Conservation (phyloP, 192 early-diverging fungal genomes). For the Jimgerdemannia flammicorona region DNA sequence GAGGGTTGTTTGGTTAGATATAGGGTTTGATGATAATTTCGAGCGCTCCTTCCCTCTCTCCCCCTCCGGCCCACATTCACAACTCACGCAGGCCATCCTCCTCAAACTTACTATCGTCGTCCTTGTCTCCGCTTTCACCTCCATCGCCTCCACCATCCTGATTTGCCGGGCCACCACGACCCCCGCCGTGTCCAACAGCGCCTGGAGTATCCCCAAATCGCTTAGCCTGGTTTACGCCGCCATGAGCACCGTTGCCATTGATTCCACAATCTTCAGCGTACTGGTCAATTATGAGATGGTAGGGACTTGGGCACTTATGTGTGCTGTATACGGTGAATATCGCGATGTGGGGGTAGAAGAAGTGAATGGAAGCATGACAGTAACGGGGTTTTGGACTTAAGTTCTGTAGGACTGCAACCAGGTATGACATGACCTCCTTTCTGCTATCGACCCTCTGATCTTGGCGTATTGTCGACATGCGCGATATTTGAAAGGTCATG, state of each 20-base stretch:
- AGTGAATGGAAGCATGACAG: too few species aligned
- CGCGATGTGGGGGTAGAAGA: conserved; percentile 29
- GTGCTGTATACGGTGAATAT: conserved; percentile 54
- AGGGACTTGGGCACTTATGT: conserved; percentile 57
- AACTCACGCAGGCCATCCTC: conserved; percentile 9
- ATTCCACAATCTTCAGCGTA: conserved; percentile 69
- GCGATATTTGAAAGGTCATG: too few species aligned
- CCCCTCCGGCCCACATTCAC: not conserved
- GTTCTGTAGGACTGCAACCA: too few species aligned
- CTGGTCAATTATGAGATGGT: conserved; percentile 61
- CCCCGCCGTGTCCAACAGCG: conserved; percentile 20
- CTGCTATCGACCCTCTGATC: too few species aligned
- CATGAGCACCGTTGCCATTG: conserved; percentile 56
- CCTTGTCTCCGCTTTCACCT: conserved; percentile 6
- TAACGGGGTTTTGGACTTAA: too few species aligned
- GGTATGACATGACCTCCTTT: too few species aligned
- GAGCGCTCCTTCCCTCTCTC: conserved; percentile 1
- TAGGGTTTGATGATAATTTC: too few species aligned
- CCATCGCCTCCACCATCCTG: conserved; percentile 21
- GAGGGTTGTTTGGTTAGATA: too few species aligned
- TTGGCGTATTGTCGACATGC: too few species aligned
- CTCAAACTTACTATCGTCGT: conserved; percentile 6
- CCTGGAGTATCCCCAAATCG: conserved; percentile 54
- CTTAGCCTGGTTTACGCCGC: conserved; percentile 50
- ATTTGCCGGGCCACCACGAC: conserved; percentile 29